Base-by-base conservation (phyloP, 805 yeast species). In the Candida ponderosae region DNA sequence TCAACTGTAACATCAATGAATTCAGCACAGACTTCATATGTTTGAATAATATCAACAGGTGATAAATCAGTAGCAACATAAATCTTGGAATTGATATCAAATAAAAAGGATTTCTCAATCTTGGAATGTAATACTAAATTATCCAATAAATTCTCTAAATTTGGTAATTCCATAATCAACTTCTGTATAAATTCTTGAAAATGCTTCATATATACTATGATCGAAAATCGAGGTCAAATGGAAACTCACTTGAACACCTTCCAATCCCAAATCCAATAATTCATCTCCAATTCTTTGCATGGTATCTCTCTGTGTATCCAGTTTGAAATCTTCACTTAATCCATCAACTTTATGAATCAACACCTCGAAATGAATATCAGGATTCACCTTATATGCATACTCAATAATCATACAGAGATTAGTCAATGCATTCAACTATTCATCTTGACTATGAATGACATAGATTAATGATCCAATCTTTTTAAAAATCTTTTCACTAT, bases 281-380 rank as follows among this genome's bases (percentile, higher is more conserved):
- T 89, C 97, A 59, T 93, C 97, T 10, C 94, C 94, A 1, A 90
- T 87, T 46, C 97, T 69, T 57, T 89, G 96, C 86, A 87, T 88
- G 38, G 93, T 93, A 55, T 93, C 97, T 53, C 97, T 72, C 56
- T 89, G 96, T 10, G 96, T 93, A 57, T 93, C 98, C 36, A 87
- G 70, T 42, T 96, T 71, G 57, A 85, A 93, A 58, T 93, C 98
- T 52, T 93, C 98, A 38, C 87, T 77, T 31, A 90, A 68, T 0
- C 97, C 97, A 54, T 93, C 98, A 37, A 93, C 90, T 57, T 93
- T 93, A 62, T 93, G 98, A 33, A 93, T 88, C 38, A 93, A 69
- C 3, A 90, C 95, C 59, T 93, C 98, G 35, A 93, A 81, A 54
- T 88, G 86, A 34, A 90, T 81, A 28, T 68, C 68, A 4, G 96